Evolutionary conservation across 2,329 filamentous ascomycete genomes (phyloP).

Genomic region (Aspergillus sp.): DNA sequence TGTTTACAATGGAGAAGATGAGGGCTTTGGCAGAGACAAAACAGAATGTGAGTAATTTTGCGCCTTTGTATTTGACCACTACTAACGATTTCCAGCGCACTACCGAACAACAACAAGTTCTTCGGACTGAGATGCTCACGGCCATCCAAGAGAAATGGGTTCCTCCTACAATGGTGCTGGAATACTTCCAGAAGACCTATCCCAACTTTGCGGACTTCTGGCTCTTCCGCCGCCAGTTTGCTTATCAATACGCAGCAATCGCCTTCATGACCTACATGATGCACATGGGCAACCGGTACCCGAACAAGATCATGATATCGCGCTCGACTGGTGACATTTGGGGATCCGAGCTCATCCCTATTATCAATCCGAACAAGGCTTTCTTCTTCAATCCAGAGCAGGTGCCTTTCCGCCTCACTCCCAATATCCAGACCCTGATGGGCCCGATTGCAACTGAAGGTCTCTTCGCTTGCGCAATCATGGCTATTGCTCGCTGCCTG

Average conservation of each 20-base stretch:
- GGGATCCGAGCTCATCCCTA: slow-evolving; percentile 91
- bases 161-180: slow-evolving; percentile 73
- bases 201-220: slow-evolving; percentile 92
- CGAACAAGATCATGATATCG: slow-evolving; percentile 91
- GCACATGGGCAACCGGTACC: slow-evolving; percentile 94
- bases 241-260: slow-evolving; percentile 89
- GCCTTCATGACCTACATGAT: slow-evolving; percentile 99
- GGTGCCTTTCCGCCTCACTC: slow-evolving; percentile 94
- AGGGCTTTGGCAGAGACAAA: slow-evolving; percentile 72
- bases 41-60: slow-evolving; percentile 43
- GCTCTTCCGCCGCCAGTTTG: slow-evolving; percentile 96
- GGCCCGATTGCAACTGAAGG: slow-evolving; percentile 94
- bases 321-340: slow-evolving; percentile 88
- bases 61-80: background rate
- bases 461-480: slow-evolving; percentile 90
- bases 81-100: slow-evolving; percentile 42
- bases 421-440: slow-evolving; percentile 94
- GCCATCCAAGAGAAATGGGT: slow-evolving; percentile 95
- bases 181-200: slow-evolving; percentile 88
- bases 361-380: slow-evolving; percentile 79
- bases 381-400: slow-evolving; percentile 94
- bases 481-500: slow-evolving; percentile 93
- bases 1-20: slow-evolving; percentile 95
- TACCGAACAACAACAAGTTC: slow-evolving; percentile 67
- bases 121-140: slow-evolving; percentile 86